Evolutionary conservation across 345 rosid genomes (phyloP), one percentile per base, ranked within the genome.

Genomic region (Hibiscus mutabilis): DNA sequence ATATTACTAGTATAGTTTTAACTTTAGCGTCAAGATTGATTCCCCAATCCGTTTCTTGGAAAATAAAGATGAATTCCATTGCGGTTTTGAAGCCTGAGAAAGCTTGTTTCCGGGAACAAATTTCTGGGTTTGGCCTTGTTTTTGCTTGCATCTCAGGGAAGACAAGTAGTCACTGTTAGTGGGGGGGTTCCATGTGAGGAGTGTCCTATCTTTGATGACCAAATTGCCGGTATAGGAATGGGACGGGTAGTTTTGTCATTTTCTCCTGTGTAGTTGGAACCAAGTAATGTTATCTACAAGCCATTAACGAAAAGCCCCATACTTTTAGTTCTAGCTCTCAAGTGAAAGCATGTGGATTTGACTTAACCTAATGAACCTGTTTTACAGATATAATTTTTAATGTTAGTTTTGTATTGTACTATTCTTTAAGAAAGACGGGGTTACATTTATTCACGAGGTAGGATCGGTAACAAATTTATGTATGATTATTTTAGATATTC

Each of bases 181-280:
- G 3, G 53, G 53, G 53, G 53, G 29, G 18, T 40, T 42, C 52
- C 69, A 65, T 65, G 33, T 22, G 18, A 21, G 53, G 33, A 42
- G 55, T 22, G 52, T 42, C 33, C 19, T 24, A 24, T 44, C 55
- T 66, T 44, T 44, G 35, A 66, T 44, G 56, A 37, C 69, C 69
- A 46, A 46, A 66, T 66, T 44, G 19, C 55, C 13, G 35, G 56
- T 66, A 46, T 13, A 24, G 19, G 69, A 66, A 44, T 66, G 21
- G 69, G 69, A 66, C 55, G 55, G 33, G 69, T 44, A 15, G 9
- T 24, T 66, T 66, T 66, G 69, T 66, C 55, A 66, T 66, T 24
- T 46, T 44, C 55, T 65, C 18, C 3, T 13, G 21, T 25, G 33
- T 65, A 65, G 55, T 22, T 66, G 69, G 35, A 66, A 44, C 25